Percentiles rank a stretch among this genome's conserved stretches.
Evolutionary conservation across 768 basidiomycete genomes (phyloP).

Genomic region (Hericium erinaceus): DNA sequence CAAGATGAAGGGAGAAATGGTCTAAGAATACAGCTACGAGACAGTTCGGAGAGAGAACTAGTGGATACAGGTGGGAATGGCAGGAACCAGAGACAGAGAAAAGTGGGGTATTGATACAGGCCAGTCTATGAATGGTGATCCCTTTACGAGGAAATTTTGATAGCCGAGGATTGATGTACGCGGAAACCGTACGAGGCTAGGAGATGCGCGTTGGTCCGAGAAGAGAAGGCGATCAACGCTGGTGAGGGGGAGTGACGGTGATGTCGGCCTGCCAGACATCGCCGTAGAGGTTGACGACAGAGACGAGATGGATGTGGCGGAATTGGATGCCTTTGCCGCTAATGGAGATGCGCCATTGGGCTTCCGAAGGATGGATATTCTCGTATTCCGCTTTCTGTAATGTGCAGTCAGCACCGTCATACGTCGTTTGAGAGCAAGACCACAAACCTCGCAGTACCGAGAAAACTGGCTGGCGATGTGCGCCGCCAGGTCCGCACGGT

Average conservation of each 20-base stretch:
- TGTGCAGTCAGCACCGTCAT: neutral
- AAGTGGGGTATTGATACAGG: no score
- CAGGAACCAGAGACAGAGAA: neutral
- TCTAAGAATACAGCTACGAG: conserved; percentile 1
- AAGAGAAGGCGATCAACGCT: neutral
- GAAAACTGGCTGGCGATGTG: neutral
- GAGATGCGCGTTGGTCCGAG: neutral
- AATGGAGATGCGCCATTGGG: neutral
- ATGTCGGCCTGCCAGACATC: conserved; percentile 2
- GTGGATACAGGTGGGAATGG: neutral
- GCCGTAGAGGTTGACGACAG: conserved; percentile 1
- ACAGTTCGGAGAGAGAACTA: neutral
- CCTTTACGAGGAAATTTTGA: no score
- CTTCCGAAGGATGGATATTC: no score
- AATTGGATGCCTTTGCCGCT: neutral
- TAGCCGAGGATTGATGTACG: no score
- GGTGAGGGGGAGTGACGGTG: neutral
- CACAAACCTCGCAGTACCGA: neutral
- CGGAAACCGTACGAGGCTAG: no score
- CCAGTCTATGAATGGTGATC: no score
- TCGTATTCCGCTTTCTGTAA: neutral
- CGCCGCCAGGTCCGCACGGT: neutral
- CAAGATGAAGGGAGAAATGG: neutral
- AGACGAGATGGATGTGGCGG: neutral
- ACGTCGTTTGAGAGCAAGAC: neutral